phyloP scores from a whole-genome alignment of 768 basidiomycete genomes.

The Calocybe gangraenosa region DNA sequence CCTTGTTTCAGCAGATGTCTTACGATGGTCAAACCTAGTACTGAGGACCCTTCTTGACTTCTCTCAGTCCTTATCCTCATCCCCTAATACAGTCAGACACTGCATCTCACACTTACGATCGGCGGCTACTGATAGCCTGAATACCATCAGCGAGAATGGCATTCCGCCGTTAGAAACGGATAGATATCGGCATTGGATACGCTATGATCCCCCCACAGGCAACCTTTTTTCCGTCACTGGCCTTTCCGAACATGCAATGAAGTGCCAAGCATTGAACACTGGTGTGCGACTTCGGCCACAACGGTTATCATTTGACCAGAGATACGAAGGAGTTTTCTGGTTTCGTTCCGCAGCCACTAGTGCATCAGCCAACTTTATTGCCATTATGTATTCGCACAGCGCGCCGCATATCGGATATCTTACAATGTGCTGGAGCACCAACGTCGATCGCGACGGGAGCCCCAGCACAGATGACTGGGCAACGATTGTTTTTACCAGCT shows the following conservation, averaged over 20 bases:
- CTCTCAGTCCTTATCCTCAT: background rate
- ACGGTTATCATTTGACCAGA: background rate
- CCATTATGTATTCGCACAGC: background rate
- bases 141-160: background rate
- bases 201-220: background rate
- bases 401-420: background rate
- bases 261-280: background rate
- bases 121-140: background rate
- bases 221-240: background rate
- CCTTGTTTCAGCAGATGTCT: background rate
- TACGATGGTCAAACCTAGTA: background rate
- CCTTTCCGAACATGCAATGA: background rate
- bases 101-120: background rate
- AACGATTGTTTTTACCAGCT: no score
- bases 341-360: background rate
- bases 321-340: background rate
- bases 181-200: background rate
- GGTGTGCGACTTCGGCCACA: background rate
- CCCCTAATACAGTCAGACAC: background rate
- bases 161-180: background rate
- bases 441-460: no score
- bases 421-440: background rate
- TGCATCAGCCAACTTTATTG: background rate
- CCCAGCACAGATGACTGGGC: no score
- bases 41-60: no score